A percentile compares a stretch with the other conserved stretches of the same genome.
These are phyloP conservation scores for Hypoxylon sp. DNA, from an alignment of 2,329 filamentous ascomycete genomes.

Conservation along the genomic window DNA sequence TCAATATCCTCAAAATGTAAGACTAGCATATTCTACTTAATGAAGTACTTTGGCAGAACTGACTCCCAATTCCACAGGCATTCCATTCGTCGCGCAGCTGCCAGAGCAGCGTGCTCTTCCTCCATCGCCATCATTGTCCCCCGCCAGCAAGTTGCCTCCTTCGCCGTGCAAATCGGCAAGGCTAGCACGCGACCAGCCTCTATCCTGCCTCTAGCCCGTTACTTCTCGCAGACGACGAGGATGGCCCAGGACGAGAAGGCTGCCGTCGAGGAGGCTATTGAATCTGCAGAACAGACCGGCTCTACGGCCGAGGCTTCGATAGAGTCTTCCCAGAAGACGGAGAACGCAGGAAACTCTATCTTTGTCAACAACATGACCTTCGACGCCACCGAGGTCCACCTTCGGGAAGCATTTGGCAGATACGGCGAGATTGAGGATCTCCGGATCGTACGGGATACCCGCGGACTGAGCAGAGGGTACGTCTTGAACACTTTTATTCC, in stretches of 20 bases:
- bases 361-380: constrained; percentile 77
- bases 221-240: constrained; percentile 46
- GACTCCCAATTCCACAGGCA: constrained; percentile 40
- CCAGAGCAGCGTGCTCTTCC: constrained; percentile 45
- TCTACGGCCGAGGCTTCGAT: neutral
- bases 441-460: constrained; percentile 41
- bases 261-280: constrained; percentile 16
- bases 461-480: constrained; percentile 47
- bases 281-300: constrained; percentile 1
- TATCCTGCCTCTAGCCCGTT: constrained; percentile 37
- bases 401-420: constrained; percentile 66
- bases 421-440: constrained; percentile 43
- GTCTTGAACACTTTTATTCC: constrained; percentile 27
- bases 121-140: constrained; percentile 40
- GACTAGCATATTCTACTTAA: too few relatives aligned
- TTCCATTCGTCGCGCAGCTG: constrained; percentile 46
- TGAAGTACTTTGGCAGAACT: too few relatives aligned
- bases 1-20: too few relatives aligned
- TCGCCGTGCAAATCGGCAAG: constrained; percentile 43
- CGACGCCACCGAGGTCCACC: constrained; percentile 68
- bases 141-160: constrained; percentile 43
- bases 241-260: constrained; percentile 35
- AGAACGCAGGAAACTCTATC: constrained; percentile 49
- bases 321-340: neutral
- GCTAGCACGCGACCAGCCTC: constrained; percentile 35